phyloP scores from a whole-genome alignment of 2,329 filamentous ascomycete species.

The Fusarium austroafricanum region DNA sequence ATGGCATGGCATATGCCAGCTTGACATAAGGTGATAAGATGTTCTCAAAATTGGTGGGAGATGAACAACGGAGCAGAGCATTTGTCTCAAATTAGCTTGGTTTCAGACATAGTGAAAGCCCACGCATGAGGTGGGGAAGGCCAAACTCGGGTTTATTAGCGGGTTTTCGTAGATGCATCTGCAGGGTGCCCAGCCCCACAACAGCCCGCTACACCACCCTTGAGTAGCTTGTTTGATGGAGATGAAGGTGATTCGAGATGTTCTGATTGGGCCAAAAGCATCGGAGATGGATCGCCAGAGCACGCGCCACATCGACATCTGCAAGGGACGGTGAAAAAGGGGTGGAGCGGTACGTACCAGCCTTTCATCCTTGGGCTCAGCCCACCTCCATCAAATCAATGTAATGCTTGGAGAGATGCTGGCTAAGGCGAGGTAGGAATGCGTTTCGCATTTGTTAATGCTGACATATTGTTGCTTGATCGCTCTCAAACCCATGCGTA shows the following conservation, averaged over 20 bases:
- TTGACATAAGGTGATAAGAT: background rate
- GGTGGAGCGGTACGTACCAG: conserved; percentile 22
- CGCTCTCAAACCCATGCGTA: conserved; percentile 4
- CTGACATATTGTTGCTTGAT: conserved; percentile 1
- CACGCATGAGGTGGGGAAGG: conserved; percentile 8
- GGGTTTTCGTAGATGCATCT: conserved; percentile 16
- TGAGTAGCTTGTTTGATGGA: conserved; percentile 46
- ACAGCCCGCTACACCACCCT: conserved; percentile 26
- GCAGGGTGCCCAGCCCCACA: conserved; percentile 5
- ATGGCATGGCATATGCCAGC: conserved; percentile 3
- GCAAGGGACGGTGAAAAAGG: conserved; percentile 17
- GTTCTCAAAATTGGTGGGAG: conserved; percentile 27
- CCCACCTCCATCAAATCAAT: conserved; percentile 13
- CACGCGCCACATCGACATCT: conserved; percentile 31
- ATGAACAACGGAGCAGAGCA: conserved; percentile 39
- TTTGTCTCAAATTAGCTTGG: conserved; percentile 38
- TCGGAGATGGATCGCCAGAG: conserved; percentile 17
- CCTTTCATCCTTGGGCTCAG: background rate
- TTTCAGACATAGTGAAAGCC: conserved; percentile 41
- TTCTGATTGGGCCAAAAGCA: conserved; percentile 16
- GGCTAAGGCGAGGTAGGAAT: conserved; percentile 21
- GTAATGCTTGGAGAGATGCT: conserved; percentile 2
- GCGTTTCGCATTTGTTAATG: conserved; percentile 38
- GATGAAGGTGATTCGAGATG: background rate
- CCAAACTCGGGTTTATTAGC: conserved; percentile 14